Conservation (phyloP, 2,329 filamentous ascomycete species). For the Cercospora canescens region DNA sequence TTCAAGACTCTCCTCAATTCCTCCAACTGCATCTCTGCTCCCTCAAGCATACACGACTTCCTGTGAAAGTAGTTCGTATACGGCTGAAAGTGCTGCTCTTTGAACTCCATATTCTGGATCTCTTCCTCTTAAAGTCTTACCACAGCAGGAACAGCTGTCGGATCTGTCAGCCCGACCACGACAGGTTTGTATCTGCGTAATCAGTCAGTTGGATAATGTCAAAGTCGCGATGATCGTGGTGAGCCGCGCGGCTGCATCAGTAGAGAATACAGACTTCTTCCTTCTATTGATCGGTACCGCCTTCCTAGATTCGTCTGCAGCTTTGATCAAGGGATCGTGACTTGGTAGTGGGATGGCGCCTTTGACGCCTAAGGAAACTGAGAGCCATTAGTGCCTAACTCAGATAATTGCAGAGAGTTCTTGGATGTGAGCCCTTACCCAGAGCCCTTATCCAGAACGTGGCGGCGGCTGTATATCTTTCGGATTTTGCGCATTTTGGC, state of each 20-base stretch:
- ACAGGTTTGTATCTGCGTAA: neutral
- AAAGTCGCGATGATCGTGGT: neutral
- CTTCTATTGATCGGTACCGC: neutral
- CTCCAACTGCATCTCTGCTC: neutral
- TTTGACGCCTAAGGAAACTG: neutral
- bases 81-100: neutral
- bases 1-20: neutral
- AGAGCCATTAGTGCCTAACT: neutral
- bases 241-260: neutral
- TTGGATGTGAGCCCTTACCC: neutral
- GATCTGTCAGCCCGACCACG: neutral
- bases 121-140: neutral
- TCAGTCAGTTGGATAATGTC: neutral
- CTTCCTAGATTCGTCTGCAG: neutral
- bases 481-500: neutral
- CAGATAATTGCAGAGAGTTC: too few relatives aligned
- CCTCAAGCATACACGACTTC: constrained; percentile 3
- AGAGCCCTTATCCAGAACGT: neutral
- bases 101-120: neutral
- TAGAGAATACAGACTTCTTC: neutral
- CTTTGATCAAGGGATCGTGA: neutral
- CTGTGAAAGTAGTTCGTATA: neutral
- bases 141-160: neutral
- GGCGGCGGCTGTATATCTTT: neutral
- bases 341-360: neutral